Percentiles rank a stretch among this genome's conserved stretches.
Conservation (phyloP, 2,329 filamentous ascomycete species). For the Pseudogymnoascus sp. region DNA sequence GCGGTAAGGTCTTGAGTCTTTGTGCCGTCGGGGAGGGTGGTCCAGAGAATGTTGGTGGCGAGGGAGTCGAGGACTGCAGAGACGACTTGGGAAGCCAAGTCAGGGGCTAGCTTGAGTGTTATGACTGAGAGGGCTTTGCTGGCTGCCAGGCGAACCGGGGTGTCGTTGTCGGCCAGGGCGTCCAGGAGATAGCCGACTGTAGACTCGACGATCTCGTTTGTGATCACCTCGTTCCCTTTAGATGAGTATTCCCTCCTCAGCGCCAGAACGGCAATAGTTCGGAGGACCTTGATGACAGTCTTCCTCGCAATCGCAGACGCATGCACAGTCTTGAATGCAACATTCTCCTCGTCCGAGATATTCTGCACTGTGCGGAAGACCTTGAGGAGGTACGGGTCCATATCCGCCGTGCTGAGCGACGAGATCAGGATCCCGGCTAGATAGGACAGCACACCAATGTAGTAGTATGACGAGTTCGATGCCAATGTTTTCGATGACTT, state of each 20-base stretch:
- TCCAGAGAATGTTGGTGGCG: slow-evolving; percentile 52
- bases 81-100: slow-evolving; percentile 81
- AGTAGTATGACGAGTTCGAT: slow-evolving; percentile 59
- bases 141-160: slow-evolving; percentile 80
- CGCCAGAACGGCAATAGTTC: slow-evolving; percentile 63
- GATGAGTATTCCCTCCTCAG: slow-evolving; percentile 44
- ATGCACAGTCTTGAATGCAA: slow-evolving; percentile 48
- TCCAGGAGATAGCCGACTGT: slow-evolving; percentile 78
- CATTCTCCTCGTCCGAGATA: slow-evolving; percentile 48
- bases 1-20: slow-evolving; percentile 57
- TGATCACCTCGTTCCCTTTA: slow-evolving; percentile 16
- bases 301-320: slow-evolving; percentile 77
- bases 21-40: slow-evolving; percentile 34
- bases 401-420: slow-evolving; percentile 67
- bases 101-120: slow-evolving; percentile 68
- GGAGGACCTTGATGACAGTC: slow-evolving; percentile 75
- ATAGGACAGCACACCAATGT: slow-evolving; percentile 73
- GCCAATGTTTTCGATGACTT: slow-evolving; percentile 32
- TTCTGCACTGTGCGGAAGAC: slow-evolving; percentile 62
- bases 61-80: slow-evolving; percentile 74
- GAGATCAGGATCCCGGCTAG: slow-evolving; percentile 65
- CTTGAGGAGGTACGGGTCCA: slow-evolving; percentile 57
- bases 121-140: slow-evolving; percentile 90
- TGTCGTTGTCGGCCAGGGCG: slow-evolving; percentile 77
- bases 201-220: slow-evolving; percentile 60